phyloP scores from a whole-genome alignment of 164 flowering plant genomes.

The Euptelea pleiosperma region DNA sequence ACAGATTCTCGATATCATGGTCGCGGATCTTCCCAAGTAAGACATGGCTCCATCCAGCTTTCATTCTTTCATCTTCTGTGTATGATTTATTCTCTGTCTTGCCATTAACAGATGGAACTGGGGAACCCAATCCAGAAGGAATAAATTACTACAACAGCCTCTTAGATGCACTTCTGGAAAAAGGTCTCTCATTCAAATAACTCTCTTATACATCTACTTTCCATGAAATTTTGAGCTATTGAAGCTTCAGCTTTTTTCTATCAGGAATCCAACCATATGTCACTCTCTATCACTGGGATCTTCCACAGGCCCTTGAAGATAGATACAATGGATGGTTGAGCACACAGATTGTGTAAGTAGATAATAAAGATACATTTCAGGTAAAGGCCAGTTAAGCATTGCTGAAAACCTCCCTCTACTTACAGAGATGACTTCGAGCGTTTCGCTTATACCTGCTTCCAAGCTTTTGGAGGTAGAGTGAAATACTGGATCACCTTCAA shows the following conservation, averaged over 20 bases:
- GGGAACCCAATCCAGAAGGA: constrained; percentile 69
- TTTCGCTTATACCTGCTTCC: constrained; percentile 72
- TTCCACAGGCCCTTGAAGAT: constrained; percentile 85
- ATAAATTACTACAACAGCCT: constrained; percentile 72
- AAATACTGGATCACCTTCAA: constrained; percentile 93
- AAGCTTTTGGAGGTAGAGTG: constrained; percentile 80
- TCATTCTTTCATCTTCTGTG: neutral
- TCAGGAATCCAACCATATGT: constrained; percentile 80
- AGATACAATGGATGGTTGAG: constrained; percentile 75
- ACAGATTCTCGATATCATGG: constrained; percentile 92
- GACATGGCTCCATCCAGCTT: constrained; percentile 6
- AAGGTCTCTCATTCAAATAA: constrained; percentile 38
- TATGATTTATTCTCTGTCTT: neutral
- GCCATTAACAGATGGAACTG: constrained; percentile 66
- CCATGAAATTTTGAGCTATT: neutral
- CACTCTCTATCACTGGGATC: constrained; percentile 92
- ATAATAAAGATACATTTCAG: neutral
- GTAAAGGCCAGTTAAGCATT: neutral
- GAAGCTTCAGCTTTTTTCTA: constrained; percentile 10
- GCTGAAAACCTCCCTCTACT: constrained; percentile 1
- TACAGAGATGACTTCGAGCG: constrained; percentile 69
- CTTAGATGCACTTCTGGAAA: constrained; percentile 69
- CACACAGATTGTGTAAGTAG: constrained; percentile 55
- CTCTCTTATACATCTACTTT: neutral
- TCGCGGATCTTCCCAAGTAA: constrained; percentile 87